phyloP scores from a whole-genome alignment of 108 stramenopile genomes.

The Schizochytrium sp. region DNA sequence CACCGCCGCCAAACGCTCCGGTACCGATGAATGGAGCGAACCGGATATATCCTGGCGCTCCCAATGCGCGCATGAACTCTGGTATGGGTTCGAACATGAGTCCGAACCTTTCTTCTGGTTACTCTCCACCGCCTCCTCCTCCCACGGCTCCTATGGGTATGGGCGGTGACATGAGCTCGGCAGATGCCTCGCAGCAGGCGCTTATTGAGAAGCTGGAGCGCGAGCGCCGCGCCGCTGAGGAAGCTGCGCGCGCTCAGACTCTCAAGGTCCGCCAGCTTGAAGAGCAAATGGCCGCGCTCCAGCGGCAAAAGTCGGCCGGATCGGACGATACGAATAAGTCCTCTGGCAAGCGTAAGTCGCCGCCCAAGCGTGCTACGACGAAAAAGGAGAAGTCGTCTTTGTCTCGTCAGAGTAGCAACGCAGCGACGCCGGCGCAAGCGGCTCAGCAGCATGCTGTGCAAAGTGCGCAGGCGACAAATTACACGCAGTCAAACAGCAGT shows the following conservation, averaged over 20 bases:
- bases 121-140: not conserved
- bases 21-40: too few relatives aligned
- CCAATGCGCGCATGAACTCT: too few relatives aligned
- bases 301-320: not conserved
- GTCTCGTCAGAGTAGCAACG: not conserved
- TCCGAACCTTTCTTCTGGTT: too few relatives aligned
- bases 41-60: not conserved
- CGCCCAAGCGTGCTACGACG: not conserved
- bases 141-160: not conserved
- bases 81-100: too few relatives aligned
- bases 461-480: too few relatives aligned
- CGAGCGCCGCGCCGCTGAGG: not conserved
- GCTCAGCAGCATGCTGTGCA: not conserved
- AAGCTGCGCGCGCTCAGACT: not conserved
- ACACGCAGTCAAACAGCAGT: too few relatives aligned
- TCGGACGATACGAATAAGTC: not conserved
- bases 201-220: not conserved
- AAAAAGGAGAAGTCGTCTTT: not conserved
- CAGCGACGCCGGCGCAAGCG: not conserved
- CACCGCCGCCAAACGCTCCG: too few relatives aligned
- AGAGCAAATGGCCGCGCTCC: not conserved
- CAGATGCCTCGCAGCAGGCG: not conserved
- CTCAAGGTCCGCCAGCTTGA: not conserved
- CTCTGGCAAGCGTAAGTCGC: not conserved
- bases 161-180: too few relatives aligned